Evolutionary conservation across 352 stramenopile genomes (phyloP).

Genomic region (Phytophthora melonis): DNA sequence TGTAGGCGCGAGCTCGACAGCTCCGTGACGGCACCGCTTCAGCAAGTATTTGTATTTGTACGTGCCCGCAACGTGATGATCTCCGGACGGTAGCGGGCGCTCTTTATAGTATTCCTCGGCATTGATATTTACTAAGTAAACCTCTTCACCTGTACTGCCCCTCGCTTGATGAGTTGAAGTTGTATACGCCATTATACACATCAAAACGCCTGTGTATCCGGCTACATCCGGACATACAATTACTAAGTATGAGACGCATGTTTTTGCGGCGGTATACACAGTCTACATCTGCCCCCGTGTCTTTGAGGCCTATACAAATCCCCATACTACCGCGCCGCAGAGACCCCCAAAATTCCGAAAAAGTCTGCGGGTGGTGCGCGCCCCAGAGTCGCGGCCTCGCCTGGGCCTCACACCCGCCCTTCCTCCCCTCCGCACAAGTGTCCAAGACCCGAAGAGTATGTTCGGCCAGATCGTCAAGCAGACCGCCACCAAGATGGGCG

Average conservation of each 20-base stretch:
- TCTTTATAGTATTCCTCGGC: slow-evolving; percentile 27
- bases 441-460: slow-evolving; percentile 42
- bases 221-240: slow-evolving; percentile 9
- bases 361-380: slow-evolving; percentile 38
- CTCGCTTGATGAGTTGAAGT: slow-evolving; percentile 8
- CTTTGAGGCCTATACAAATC: slow-evolving; percentile 10
- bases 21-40: background rate
- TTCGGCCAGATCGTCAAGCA: slow-evolving; percentile 77
- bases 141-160: background rate
- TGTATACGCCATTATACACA: background rate
- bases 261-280: slow-evolving; percentile 46
- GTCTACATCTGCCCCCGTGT: slow-evolving; percentile 22
- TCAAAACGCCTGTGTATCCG: background rate
- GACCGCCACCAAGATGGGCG: slow-evolving; percentile 66
- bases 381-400: background rate
- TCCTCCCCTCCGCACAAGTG: slow-evolving; percentile 30
- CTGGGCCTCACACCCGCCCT: slow-evolving; percentile 23
- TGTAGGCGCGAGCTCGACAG: slow-evolving; percentile 11
- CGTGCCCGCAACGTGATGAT: too few relatives aligned
- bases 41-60: slow-evolving; percentile 17
- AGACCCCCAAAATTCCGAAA: slow-evolving; percentile 26
- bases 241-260: slow-evolving; percentile 9
- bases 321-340: slow-evolving; percentile 7
- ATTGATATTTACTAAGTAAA: slow-evolving; percentile 33
- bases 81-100: background rate